phyloP scores from a whole-genome alignment of 106 monocot species.

The Cymbidium sinense region DNA sequence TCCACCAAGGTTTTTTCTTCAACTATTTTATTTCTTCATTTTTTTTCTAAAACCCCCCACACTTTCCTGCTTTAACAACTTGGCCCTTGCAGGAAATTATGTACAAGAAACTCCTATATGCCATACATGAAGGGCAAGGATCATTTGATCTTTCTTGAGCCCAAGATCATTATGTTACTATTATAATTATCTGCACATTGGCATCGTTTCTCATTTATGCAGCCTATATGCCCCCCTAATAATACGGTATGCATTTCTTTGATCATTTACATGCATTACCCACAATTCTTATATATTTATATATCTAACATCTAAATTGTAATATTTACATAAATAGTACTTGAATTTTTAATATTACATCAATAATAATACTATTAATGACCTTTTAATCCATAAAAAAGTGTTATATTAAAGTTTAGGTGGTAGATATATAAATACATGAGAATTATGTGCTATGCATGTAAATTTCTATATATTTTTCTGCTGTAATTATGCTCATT shows the following conservation, averaged over 20 bases:
- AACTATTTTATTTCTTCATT: background rate
- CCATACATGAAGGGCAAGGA: conserved; percentile 86
- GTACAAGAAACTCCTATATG: conserved; percentile 83
- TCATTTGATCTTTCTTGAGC: conserved; percentile 87
- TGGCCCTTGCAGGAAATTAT: conserved; percentile 61
- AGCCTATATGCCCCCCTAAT: background rate
- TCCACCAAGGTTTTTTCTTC: conserved; percentile 68
- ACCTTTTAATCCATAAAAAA: too few relatives aligned
- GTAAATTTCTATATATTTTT: too few relatives aligned
- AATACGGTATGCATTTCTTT: background rate
- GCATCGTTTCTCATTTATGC: background rate
- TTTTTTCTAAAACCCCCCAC: background rate
- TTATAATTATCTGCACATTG: background rate
- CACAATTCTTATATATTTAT: too few relatives aligned
- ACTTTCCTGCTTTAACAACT: background rate
- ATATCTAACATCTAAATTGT: too few relatives aligned
- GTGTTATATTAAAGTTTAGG: too few relatives aligned
- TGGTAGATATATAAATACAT: too few relatives aligned
- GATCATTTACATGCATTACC: too few relatives aligned
- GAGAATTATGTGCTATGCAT: too few relatives aligned
- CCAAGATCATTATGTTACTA: background rate
- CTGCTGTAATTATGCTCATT: too few relatives aligned
- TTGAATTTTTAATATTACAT: too few relatives aligned
- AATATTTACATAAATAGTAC: too few relatives aligned
- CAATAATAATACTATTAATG: too few relatives aligned